Conservation (phyloP, 2,329 filamentous ascomycete species). For the Whalleya microplaca region DNA sequence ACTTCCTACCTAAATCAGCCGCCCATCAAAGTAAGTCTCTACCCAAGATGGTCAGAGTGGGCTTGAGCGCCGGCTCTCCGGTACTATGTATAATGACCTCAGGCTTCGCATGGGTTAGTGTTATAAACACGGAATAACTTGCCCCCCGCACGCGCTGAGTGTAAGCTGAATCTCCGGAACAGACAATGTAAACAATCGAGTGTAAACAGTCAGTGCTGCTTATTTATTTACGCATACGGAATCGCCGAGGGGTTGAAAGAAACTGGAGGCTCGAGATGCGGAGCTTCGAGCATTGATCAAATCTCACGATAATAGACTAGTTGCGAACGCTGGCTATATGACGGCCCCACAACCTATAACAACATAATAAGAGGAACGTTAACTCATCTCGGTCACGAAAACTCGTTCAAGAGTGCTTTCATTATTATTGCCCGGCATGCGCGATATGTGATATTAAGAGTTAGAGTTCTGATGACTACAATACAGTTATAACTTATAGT, state of each 20-base stretch:
- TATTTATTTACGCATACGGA: neutral
- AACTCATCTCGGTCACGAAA: neutral
- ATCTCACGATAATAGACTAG: neutral
- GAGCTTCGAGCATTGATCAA: neutral
- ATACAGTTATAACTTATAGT: neutral
- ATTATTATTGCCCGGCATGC: neutral
- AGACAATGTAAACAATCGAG: neutral
- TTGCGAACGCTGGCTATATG: neutral
- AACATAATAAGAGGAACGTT: neutral
- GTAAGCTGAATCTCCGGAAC: neutral
- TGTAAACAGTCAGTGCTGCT: neutral
- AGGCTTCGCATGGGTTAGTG: too few species aligned
- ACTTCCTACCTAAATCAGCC: too few species aligned
- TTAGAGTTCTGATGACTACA: neutral
- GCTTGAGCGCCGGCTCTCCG: too few species aligned
- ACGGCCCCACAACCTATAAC: neutral
- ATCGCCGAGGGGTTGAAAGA: neutral
- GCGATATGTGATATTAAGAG: neutral
- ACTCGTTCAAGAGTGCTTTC: neutral
- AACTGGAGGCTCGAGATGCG: neutral
- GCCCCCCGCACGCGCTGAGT: too few species aligned
- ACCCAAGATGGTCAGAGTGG: too few species aligned
- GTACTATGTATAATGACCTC: too few species aligned
- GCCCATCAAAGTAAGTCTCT: too few species aligned
- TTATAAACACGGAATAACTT: too few species aligned